A percentile compares a stretch with the other conserved stretches of the same genome.
These are phyloP conservation scores for Avicennia marina DNA, from an alignment of 257 asterid genomes.

Conservation along the genomic window DNA sequence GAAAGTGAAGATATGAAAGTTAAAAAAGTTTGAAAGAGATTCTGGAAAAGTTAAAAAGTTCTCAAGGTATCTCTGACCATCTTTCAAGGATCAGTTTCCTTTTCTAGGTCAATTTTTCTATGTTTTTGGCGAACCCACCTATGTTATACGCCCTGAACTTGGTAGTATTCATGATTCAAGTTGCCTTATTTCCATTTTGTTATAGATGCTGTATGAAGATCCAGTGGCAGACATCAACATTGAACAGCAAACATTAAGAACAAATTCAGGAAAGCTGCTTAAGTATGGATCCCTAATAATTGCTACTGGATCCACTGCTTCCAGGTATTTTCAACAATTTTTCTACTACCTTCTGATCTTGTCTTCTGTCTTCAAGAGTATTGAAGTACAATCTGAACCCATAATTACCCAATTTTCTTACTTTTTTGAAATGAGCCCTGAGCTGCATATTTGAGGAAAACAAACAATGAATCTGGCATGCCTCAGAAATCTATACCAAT, in stretches of 20 bases:
- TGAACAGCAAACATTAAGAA: conserved; percentile 39
- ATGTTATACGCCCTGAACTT: too few relatives aligned
- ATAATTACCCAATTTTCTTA: too few relatives aligned
- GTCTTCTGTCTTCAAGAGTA: too few relatives aligned
- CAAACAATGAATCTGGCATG: neutral
- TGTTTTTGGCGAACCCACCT: too few relatives aligned
- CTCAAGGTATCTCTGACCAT: too few relatives aligned
- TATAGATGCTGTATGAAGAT: conserved; percentile 44
- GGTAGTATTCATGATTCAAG: neutral
- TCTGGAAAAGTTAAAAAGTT: too few relatives aligned
- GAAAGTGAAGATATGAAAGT: too few relatives aligned
- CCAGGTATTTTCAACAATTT: conserved; percentile 34
- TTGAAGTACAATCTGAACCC: neutral
- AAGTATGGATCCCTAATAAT: conserved; percentile 45
- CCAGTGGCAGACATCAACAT: conserved; percentile 37
- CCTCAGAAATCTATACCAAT: conserved; percentile 1
- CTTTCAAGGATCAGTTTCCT: too few relatives aligned
- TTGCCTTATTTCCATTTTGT: neutral
- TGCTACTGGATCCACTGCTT: conserved; percentile 53
- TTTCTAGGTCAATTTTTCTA: too few relatives aligned
- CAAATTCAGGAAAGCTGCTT: conserved; percentile 43
- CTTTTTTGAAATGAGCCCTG: neutral
- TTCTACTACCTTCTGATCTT: too few relatives aligned
- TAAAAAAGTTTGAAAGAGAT: too few relatives aligned
- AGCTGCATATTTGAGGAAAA: conserved; percentile 1